Base-by-base conservation (phyloP, 495 filamentous ascomycete genomes). In the Parmelia sp. region DNA sequence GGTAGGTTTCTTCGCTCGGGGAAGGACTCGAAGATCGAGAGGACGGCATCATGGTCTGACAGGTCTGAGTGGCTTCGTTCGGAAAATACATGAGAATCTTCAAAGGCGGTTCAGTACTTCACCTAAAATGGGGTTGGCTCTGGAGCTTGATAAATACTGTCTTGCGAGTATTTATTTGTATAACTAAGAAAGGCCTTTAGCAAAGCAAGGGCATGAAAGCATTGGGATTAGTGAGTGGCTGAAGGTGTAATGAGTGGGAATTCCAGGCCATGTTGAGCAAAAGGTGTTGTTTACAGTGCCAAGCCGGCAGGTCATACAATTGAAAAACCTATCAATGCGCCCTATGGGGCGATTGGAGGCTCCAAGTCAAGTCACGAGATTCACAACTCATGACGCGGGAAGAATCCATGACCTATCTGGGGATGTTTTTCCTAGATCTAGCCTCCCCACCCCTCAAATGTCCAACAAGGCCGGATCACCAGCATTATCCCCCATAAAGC, bases 261-360 rank as follows among this genome's bases (percentile, higher is more conserved):
- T 21, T 4, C 3, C 27, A n/a, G 19, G 17, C 6, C 21, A 33
- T 31, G 51, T 55, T 33, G 29, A 33, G n/a, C 19, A 55, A 21
- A 33, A n/a, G 23, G 58, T 37, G 61, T 62, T 29, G 23, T 61
- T 40, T 65, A 59, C 33, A 37, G 12, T n/a, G 64, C 57, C 36
- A 65, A 51, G n/a, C 45, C 58, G 33, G 64, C 40, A 27, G 35
- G 21, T 37, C 47, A 53, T 53, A 23, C 49, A 53, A 6, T 53
- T 1, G 25, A 31, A 17, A 31, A 31, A 29, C 15, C 15, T 25
- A 3, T 55, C 10, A 9, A 9, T 55, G 51, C 29, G 51, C 51
- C 51, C 21, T 55, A 55, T 55, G 19, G 29, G 51, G 29, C 17
- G 29, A 33, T 55, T 33, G 51, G 3, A 55, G 5, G 25, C 7